These are phyloP conservation scores for Emydomyces testavorans DNA, from an alignment of 2,329 filamentous ascomycete species.

Conservation along the genomic window DNA sequence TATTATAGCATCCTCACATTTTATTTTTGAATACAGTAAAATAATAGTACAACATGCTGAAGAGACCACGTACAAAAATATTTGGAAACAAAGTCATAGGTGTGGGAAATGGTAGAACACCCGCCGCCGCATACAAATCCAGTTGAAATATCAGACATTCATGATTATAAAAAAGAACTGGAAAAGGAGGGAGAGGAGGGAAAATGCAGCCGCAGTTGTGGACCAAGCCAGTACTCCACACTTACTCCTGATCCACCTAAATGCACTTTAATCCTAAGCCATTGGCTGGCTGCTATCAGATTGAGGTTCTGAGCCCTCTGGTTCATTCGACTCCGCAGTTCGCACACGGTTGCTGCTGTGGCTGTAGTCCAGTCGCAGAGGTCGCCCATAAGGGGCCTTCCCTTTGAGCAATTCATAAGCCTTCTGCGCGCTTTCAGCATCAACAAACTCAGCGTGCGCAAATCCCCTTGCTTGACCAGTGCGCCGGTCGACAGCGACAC, in stretches of 20 bases:
- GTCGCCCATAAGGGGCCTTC: slow-evolving; percentile 54
- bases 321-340: not conserved
- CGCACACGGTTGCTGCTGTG: slow-evolving; percentile 16
- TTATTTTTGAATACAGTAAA: no score
- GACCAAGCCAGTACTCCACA: not conserved
- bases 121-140: no score
- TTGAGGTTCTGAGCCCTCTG: not conserved
- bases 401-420: slow-evolving; percentile 47
- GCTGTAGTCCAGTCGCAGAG: slow-evolving; percentile 54
- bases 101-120: no score
- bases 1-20: no score
- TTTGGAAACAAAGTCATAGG: no score
- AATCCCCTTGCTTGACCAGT: slow-evolving; percentile 75
- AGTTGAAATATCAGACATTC: no score
- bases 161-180: no score
- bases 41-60: no score
- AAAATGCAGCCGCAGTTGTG: not conserved
- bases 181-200: no score
- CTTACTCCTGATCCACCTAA: not conserved
- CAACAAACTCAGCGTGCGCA: slow-evolving; percentile 68
- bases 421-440: slow-evolving; percentile 51
- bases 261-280: not conserved
- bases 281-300: not conserved
- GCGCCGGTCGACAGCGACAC: slow-evolving; percentile 69
- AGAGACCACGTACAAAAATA: no score